Conservation (phyloP, 306 rosid species). For the Lagenaria siceraria region DNA sequence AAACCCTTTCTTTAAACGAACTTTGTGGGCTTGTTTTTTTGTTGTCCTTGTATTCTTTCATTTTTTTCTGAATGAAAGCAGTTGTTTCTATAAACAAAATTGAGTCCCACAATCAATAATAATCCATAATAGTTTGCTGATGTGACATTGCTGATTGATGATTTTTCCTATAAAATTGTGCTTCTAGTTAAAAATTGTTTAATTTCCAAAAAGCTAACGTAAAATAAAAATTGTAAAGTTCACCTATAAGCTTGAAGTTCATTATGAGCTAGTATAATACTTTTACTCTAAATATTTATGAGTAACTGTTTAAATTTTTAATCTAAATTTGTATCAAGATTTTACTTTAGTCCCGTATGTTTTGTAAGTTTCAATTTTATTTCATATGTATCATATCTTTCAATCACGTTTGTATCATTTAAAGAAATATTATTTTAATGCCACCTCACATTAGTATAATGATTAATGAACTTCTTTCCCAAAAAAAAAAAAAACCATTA, state of each 20-base stretch:
- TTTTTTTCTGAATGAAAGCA: no score
- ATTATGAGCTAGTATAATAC: not conserved
- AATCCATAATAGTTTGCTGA: not conserved
- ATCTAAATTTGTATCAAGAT: not conserved
- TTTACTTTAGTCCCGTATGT: not conserved
- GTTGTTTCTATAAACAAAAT: no score
- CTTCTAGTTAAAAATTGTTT: not conserved
- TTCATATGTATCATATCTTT: not conserved
- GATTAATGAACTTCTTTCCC: not conserved
- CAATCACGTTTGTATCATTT: not conserved
- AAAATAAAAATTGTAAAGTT: not conserved
- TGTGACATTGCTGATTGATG: not conserved
- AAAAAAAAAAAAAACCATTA: no score
- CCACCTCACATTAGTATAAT: not conserved
- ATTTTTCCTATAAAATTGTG: not conserved
- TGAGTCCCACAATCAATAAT: not conserved
- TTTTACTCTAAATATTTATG: not conserved
- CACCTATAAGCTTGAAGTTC: not conserved
- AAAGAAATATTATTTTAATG: not conserved
- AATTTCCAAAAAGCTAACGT: not conserved
- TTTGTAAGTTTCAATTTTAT: not conserved
- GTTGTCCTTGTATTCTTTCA: no score
- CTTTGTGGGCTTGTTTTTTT: no score
- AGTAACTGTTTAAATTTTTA: not conserved
- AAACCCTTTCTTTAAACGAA: no score